These are phyloP conservation scores for Anisogramma anomala DNA, from an alignment of 2,329 filamentous ascomycete species.

Conservation along the genomic window DNA sequence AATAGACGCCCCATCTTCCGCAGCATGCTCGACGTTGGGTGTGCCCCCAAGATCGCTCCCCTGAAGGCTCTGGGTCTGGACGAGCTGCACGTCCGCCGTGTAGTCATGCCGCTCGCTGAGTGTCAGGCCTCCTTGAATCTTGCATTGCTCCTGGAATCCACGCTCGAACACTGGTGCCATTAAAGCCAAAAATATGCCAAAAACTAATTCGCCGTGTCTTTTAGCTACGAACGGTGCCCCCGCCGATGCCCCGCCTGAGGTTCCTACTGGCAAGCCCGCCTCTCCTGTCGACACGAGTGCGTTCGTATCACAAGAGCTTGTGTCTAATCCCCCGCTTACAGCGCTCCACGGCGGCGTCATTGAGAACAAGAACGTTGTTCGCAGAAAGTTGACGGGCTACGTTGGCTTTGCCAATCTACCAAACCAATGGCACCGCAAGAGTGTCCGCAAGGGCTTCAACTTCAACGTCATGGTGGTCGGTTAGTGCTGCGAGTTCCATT, in stretches of 20 bases:
- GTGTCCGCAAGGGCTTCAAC: slow-evolving; percentile 99
- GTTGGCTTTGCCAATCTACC: slow-evolving; percentile 97
- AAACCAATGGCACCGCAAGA: slow-evolving; percentile 99
- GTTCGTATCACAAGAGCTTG: slow-evolving; percentile 21
- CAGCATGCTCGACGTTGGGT: slow-evolving; percentile 44
- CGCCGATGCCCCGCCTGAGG: slow-evolving; percentile 26
- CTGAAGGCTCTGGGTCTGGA: slow-evolving; percentile 34
- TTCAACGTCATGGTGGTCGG: slow-evolving; percentile 99
- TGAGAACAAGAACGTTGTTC: slow-evolving; percentile 89
- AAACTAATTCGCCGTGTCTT: too few relatives aligned
- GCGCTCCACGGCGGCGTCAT: slow-evolving; percentile 35
- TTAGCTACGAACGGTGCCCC: slow-evolving; percentile 33
- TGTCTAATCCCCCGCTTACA: slow-evolving; percentile 28
- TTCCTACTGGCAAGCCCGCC: slow-evolving; percentile 28
- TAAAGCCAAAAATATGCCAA: too few relatives aligned
- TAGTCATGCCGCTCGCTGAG: slow-evolving; percentile 18
- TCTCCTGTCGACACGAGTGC: slow-evolving; percentile 20
- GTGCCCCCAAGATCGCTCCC: slow-evolving; percentile 33
- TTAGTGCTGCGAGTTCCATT: slow-evolving; percentile 35
- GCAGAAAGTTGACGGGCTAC: slow-evolving; percentile 95
- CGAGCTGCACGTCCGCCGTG: slow-evolving; percentile 33
- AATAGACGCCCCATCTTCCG: slow-evolving; percentile 30
- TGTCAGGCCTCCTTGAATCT: slow-evolving; percentile 27
- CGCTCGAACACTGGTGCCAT: too few relatives aligned
- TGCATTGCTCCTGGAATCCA: slow-evolving; percentile 8